Percentiles rank a stretch among this genome's conserved stretches.
These are phyloP conservation scores for Neonectria faginata DNA, from an alignment of 2,329 filamentous ascomycete genomes.

Conservation along the genomic window DNA sequence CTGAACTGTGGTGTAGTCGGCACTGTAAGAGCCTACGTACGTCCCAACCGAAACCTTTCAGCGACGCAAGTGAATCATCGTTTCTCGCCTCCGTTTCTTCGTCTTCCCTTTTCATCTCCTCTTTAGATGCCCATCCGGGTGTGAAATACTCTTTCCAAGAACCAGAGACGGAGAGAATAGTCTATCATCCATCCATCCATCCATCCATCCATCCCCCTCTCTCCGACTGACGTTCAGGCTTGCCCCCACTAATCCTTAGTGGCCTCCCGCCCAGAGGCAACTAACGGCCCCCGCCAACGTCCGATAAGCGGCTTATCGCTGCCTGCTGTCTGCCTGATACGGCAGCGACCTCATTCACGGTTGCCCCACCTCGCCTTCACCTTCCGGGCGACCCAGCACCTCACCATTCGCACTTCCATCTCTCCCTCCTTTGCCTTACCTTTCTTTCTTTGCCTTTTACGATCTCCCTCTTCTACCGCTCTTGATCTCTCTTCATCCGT, in stretches of 20 bases:
- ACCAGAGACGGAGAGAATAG: neutral
- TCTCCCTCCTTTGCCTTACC: slow-evolving; percentile 23
- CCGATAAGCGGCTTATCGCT: slow-evolving; percentile 49
- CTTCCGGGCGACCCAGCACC: slow-evolving; percentile 42
- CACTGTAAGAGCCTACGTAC: slow-evolving; percentile 25
- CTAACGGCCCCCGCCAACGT: slow-evolving; percentile 35
- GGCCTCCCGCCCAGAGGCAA: slow-evolving; percentile 14
- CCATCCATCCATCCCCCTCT: slow-evolving; percentile 1
- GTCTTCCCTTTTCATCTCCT: neutral
- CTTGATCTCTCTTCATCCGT: slow-evolving; percentile 1
- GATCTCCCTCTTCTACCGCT: slow-evolving; percentile 5
- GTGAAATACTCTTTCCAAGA: neutral
- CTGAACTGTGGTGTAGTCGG: slow-evolving; percentile 14
- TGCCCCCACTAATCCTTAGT: slow-evolving; percentile 22
- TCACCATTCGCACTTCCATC: slow-evolving; percentile 27
- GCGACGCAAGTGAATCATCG: neutral
- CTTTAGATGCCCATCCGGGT: neutral
- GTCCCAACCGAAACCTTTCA: slow-evolving; percentile 9
- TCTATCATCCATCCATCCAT: neutral
- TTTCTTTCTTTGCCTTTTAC: slow-evolving; percentile 14
- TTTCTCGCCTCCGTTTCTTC: neutral
- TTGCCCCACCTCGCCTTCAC: slow-evolving; percentile 49
- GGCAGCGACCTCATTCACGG: slow-evolving; percentile 41
- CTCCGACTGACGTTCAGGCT: slow-evolving; percentile 10
- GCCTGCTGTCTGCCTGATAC: slow-evolving; percentile 49